phyloP scores from a whole-genome alignment of 352 stramenopile genomes.

The Hyaloperonospora brassicae region DNA sequence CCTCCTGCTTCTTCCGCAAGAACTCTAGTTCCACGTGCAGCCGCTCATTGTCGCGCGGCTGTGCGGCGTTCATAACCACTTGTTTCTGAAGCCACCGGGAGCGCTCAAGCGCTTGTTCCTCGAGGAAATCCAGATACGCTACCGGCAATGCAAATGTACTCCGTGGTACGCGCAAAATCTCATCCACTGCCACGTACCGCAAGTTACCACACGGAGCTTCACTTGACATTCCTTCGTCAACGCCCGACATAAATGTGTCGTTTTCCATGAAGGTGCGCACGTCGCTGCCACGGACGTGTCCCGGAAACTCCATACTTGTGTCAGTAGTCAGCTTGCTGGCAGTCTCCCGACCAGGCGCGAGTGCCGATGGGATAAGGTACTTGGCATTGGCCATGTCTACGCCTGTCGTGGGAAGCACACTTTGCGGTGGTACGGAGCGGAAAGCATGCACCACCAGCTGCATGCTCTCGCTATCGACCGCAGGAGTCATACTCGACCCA shows the following conservation, averaged over 20 bases:
- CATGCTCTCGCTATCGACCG: slow-evolving; percentile 29
- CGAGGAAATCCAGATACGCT: slow-evolving; percentile 66
- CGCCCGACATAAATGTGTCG: slow-evolving; percentile 46
- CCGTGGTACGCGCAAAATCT: slow-evolving; percentile 65
- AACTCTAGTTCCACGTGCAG: slow-evolving; percentile 51
- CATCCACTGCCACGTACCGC: slow-evolving; percentile 61
- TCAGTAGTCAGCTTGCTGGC: slow-evolving; percentile 14
- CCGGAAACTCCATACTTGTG: slow-evolving; percentile 14
- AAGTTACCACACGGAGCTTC: slow-evolving; percentile 28
- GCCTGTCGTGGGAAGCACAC: slow-evolving; percentile 46
- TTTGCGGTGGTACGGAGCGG: slow-evolving; percentile 36
- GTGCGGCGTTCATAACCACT: slow-evolving; percentile 15
- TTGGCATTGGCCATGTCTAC: slow-evolving; percentile 72
- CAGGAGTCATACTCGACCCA: slow-evolving; percentile 14
- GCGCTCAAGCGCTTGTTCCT: slow-evolving; percentile 51
- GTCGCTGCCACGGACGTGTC: slow-evolving; percentile 23
- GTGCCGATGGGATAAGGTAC: slow-evolving; percentile 60
- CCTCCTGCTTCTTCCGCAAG: slow-evolving; percentile 57
- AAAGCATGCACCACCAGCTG: slow-evolving; percentile 53
- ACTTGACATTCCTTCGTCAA: slow-evolving; percentile 20
- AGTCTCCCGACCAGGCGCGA: slow-evolving; percentile 33
- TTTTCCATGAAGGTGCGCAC: slow-evolving; percentile 51
- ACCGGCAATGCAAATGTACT: slow-evolving; percentile 68
- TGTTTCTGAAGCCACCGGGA: slow-evolving; percentile 47
- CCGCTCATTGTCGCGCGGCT: slow-evolving; percentile 23